Evolutionary conservation across 495 filamentous ascomycete species (phyloP).

Genomic region (Parathielavia appendiculata): DNA sequence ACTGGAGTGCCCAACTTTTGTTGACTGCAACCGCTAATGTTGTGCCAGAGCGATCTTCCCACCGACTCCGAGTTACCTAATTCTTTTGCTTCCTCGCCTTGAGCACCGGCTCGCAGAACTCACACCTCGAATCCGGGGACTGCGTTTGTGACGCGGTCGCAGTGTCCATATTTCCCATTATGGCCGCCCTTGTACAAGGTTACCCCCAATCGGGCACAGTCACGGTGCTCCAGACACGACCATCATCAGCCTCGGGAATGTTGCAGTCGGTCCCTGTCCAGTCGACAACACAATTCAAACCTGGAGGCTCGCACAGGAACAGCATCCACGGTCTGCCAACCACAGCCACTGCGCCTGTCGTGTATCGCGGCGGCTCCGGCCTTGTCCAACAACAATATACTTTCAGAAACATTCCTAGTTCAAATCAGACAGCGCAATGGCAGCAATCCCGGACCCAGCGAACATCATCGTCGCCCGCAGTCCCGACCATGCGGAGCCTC

Average conservation of each 20-base stretch:
- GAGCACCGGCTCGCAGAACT: constrained; percentile 18
- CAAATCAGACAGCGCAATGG: constrained; percentile 54
- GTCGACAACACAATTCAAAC: constrained; percentile 52
- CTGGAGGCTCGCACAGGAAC: constrained; percentile 53
- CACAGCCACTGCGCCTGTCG: constrained; percentile 46
- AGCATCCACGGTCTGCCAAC: constrained; percentile 54
- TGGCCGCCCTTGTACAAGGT: constrained; percentile 90
- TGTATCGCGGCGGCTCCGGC: constrained; percentile 66
- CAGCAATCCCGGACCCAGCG: constrained; percentile 65
- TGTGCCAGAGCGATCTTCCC: constrained; percentile 7
- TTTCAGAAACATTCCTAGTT: constrained; percentile 69
- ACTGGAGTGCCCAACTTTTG: background rate
- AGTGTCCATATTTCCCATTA: constrained; percentile 28
- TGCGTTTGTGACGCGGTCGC: background rate
- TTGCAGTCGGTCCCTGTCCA: constrained; percentile 51
- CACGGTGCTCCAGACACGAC: constrained; percentile 76
- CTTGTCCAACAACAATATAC: constrained; percentile 81
- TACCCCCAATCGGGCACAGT: constrained; percentile 75
- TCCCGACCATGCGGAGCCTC: constrained; percentile 47
- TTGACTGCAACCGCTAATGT: constrained; percentile 1
- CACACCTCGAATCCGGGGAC: background rate
- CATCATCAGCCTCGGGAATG: constrained; percentile 64
- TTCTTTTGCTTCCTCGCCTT: constrained; percentile 8
- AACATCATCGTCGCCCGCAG: constrained; percentile 61
- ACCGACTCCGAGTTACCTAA: constrained; percentile 1